Percentiles rank a stretch among this genome's conserved stretches.
Conservation (phyloP, 176 grass and related monocot species). For the Phyllostachys edulis region DNA sequence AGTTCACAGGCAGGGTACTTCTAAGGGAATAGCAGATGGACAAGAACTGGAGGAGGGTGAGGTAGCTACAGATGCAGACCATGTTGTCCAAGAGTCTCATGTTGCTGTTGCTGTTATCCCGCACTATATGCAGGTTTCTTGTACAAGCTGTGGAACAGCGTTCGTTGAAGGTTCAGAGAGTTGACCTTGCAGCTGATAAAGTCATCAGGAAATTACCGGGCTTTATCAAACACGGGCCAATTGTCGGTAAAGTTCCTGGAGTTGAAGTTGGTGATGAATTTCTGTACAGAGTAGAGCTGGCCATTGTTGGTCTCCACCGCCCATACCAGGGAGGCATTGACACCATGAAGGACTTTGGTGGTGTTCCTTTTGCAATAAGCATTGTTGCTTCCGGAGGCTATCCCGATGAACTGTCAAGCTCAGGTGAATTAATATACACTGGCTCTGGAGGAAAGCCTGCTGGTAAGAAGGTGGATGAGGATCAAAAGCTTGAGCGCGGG, state of each 20-base stretch:
- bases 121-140: slow-evolving; percentile 45
- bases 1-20: too few species aligned
- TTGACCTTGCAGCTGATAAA: slow-evolving; percentile 53
- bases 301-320: slow-evolving; percentile 68
- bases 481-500: slow-evolving; percentile 67
- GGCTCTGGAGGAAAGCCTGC: slow-evolving; percentile 68
- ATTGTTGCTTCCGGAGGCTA: slow-evolving; percentile 78
- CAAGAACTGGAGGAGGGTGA: too few species aligned
- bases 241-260: slow-evolving; percentile 60
- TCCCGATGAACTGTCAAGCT: slow-evolving; percentile 56
- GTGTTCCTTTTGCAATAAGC: slow-evolving; percentile 51
- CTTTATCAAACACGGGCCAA: slow-evolving; percentile 40
- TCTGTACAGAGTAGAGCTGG: slow-evolving; percentile 62
- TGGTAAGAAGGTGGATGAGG: slow-evolving; percentile 47
- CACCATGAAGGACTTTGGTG: slow-evolving; percentile 31
- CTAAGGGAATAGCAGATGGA: too few species aligned
- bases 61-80: background rate
- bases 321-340: slow-evolving; percentile 69
- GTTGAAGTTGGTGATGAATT: slow-evolving; percentile 90
- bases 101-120: background rate
- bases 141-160: slow-evolving; percentile 40
- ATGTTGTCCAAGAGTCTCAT: background rate
- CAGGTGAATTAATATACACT: slow-evolving; percentile 78
- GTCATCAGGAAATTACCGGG: slow-evolving; percentile 36
- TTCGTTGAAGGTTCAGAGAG: slow-evolving; percentile 28